Evolutionary conservation across 2,329 filamentous ascomycete genomes (phyloP), one percentile per base, ranked within the genome.

Genomic region (Trichoderma polysporum): DNA sequence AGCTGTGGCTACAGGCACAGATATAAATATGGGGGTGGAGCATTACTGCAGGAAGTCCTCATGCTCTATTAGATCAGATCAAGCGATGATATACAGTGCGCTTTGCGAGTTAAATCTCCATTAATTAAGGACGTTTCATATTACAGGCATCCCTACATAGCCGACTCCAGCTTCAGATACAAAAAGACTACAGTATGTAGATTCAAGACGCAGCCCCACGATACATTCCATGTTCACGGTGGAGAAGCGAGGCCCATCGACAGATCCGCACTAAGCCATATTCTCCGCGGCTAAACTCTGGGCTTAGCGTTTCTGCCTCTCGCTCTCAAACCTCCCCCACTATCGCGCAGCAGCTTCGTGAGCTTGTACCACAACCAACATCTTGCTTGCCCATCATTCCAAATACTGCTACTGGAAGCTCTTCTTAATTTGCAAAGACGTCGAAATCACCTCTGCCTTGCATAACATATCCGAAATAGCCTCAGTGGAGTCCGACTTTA

Each of bases 321-420:
- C 41, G n/a, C 49, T 53, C 33, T 33, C 25, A 12, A 13, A 15
- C 17, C 47, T 37, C 64, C 64, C 64, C 64, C 64, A 66, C 64
- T 47, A 66, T 50, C 29, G 47, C 54, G 47, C 49, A 17, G 31
- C 41, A 35, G 41, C 52, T 60, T 63, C 33, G 49, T 47, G 54
- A 60, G 29, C 49, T 52, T 31, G 27, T 29, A n/a, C 49, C 7
- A 17, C 56, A 41, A 53, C 25, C 63, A 60, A 25, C 33, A 19
- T n/a, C 29, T 57, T 41, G 25, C 29, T 33, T 59, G 29, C 29
- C 15, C 31, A 25, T 19, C 5, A 3, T 17, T 45, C 35, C 33
- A 10, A 19, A 29, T 12, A 29, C 54, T 41, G 1, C 25, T 29
- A 9, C 27, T 35, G 39, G 53, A 17, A 33, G n/a, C 3, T 54